Conservation (phyloP, 371 early-diverging fungal genomes). For the Zychaea mexicana region DNA sequence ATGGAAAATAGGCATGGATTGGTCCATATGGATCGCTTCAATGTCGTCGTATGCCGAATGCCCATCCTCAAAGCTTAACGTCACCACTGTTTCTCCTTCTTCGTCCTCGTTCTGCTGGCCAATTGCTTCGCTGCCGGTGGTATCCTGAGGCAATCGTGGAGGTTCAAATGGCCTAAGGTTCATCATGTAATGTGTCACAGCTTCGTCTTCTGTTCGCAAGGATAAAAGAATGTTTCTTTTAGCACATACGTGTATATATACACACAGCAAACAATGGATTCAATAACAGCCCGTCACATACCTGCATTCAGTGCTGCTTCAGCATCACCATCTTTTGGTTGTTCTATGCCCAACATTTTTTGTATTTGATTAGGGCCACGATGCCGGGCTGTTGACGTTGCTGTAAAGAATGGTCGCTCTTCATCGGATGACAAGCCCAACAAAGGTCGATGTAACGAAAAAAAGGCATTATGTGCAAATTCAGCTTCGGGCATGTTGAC, state of each 20-base stretch:
- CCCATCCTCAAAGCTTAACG: constrained; percentile 5
- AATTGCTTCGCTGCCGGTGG: neutral
- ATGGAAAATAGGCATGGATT: constrained; percentile 34
- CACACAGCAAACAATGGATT: too few relatives aligned
- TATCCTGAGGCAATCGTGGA: constrained; percentile 12
- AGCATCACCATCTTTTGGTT: constrained; percentile 5
- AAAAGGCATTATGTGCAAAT: constrained; percentile 51
- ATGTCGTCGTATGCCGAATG: constrained; percentile 3
- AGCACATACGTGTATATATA: neutral
- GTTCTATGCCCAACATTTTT: constrained; percentile 11
- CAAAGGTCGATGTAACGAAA: constrained; percentile 51
- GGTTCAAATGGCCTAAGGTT: constrained; percentile 35
- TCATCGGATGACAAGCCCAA: constrained; percentile 40
- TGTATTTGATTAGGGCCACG: constrained; percentile 9
- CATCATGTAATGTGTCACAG: constrained; percentile 33
- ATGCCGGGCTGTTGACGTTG: neutral
- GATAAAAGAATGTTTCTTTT: neutral
- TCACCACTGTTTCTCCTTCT: neutral
- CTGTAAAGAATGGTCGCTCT: constrained; percentile 41
- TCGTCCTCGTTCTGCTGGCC: neutral
- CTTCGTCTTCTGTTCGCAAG: constrained; percentile 33
- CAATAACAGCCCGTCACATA: too few relatives aligned
- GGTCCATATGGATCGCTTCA: constrained; percentile 13
- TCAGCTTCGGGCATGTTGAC: constrained; percentile 54
- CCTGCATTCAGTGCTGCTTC: neutral